Evolutionary conservation across 345 rosid genomes (phyloP).

Genomic region (Acer campestre): DNA sequence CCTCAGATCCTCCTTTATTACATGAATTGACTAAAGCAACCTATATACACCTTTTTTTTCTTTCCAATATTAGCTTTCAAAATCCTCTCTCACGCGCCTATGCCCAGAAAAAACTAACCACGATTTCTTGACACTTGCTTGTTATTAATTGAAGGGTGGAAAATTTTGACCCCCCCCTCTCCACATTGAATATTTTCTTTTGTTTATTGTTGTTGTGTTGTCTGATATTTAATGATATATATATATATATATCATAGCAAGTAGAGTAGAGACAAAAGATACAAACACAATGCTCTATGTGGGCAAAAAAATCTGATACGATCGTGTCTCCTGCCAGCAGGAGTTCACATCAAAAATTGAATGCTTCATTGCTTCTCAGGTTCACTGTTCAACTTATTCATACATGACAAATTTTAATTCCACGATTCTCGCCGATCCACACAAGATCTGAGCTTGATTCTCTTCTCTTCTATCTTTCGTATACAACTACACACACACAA

Average conservation of each 20-base stretch:
- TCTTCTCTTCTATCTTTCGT: background rate
- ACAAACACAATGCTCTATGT: background rate
- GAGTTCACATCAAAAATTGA: slow-evolving; percentile 12
- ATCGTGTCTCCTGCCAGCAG: background rate
- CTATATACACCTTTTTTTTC: background rate
- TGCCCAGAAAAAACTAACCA: background rate
- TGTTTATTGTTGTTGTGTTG: background rate
- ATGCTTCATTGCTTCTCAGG: slow-evolving; percentile 12
- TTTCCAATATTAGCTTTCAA: background rate
- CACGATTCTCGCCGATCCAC: slow-evolving; percentile 7
- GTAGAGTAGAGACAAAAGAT: background rate
- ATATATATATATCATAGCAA: too few relatives aligned
- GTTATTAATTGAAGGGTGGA: background rate
- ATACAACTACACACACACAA: too few relatives aligned
- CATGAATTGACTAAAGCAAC: slow-evolving; percentile 21
- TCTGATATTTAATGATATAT: background rate
- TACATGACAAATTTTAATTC: slow-evolving; percentile 8
- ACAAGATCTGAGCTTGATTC: background rate
- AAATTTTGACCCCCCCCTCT: background rate
- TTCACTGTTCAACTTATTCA: background rate
- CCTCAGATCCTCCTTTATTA: slow-evolving; percentile 12
- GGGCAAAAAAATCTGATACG: background rate
- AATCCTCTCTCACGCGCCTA: background rate
- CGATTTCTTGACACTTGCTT: background rate
- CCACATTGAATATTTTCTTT: too few relatives aligned